A percentile compares a stretch with the other conserved stretches of the same genome.
These are phyloP conservation scores for Penicillium atrosanguineum DNA, from an alignment of 495 filamentous ascomycete species.

Conservation along the genomic window DNA sequence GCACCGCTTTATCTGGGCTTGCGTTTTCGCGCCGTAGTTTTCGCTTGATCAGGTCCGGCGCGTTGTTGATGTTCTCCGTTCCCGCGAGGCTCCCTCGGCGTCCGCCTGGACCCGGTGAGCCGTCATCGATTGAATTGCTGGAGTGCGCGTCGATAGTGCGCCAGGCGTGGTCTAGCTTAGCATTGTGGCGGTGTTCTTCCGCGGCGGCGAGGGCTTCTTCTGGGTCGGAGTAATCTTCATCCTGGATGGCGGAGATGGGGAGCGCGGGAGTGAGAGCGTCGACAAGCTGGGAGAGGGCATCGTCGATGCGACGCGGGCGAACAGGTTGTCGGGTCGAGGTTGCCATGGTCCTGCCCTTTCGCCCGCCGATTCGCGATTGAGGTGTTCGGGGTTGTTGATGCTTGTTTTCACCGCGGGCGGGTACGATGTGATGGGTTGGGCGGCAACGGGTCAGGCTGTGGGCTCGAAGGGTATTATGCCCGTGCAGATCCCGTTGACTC, in stretches of 20 bases:
- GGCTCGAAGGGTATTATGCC: background rate
- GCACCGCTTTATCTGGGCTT: conserved; percentile 78
- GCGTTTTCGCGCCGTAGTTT: conserved; percentile 71
- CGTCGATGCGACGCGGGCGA: conserved; percentile 50
- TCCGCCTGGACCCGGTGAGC: conserved; percentile 23
- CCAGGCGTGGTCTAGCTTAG: conserved; percentile 45
- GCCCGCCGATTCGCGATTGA: conserved; percentile 9
- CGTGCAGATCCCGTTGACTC: background rate
- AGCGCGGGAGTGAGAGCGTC: conserved; percentile 47
- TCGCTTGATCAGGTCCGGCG: conserved; percentile 85
- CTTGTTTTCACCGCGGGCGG: conserved; percentile 2
- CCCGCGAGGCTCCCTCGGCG: conserved; percentile 37
- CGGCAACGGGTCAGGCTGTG: conserved; percentile 1
- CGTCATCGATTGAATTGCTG: conserved; percentile 25
- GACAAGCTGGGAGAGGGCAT: conserved; percentile 55
- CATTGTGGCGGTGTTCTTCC: conserved; percentile 45
- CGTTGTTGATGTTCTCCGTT: conserved; percentile 73
- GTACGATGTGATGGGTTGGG: conserved; percentile 3
- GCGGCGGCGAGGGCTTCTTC: conserved; percentile 43
- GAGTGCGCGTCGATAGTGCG: conserved; percentile 35
- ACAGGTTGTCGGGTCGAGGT: conserved; percentile 27
- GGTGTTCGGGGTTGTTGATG: background rate
- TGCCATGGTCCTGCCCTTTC: conserved; percentile 33
- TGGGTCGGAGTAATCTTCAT: conserved; percentile 38
- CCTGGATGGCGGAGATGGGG: conserved; percentile 29